Evolutionary conservation across 176 grass and related monocot genomes (phyloP).

Genomic region (Ensete ventricosum): DNA sequence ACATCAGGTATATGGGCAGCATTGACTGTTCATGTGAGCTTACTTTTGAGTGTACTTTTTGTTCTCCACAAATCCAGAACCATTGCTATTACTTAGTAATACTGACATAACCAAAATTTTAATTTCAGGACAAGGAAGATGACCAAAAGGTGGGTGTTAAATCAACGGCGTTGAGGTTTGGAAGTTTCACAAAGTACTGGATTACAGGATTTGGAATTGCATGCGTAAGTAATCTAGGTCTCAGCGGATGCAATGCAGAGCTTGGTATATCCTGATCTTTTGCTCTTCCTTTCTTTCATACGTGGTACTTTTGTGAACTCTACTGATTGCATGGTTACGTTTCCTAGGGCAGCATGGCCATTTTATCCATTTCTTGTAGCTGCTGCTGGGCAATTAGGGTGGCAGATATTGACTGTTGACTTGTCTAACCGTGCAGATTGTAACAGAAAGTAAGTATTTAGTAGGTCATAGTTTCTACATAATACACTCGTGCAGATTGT

Average conservation of each 20-base stretch:
- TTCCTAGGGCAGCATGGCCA: slow-evolving; percentile 58
- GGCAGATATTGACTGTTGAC: slow-evolving; percentile 72
- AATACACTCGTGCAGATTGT: not conserved
- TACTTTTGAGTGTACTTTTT: not conserved
- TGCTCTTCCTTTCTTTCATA: not conserved
- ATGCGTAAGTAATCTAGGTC: slow-evolving; percentile 48
- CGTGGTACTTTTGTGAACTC: not conserved
- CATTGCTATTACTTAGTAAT: not conserved
- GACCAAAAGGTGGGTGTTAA: slow-evolving; percentile 76
- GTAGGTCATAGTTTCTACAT: not conserved
- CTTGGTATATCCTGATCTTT: slow-evolving; percentile 35
- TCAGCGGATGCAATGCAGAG: slow-evolving; percentile 69
- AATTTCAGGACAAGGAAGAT: slow-evolving; percentile 76
- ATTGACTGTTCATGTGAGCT: slow-evolving; percentile 1
- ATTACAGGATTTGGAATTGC: slow-evolving; percentile 52
- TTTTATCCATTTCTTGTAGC: slow-evolving; percentile 61
- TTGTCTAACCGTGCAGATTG: slow-evolving; percentile 52
- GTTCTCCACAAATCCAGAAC: not conserved
- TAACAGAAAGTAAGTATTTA: slow-evolving; percentile 59
- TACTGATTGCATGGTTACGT: slow-evolving; percentile 18
- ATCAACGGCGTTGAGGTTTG: slow-evolving; percentile 85
- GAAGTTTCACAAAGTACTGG: slow-evolving; percentile 66
- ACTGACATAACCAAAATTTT: not conserved
- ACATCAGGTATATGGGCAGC: slow-evolving; percentile 49
- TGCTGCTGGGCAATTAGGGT: slow-evolving; percentile 52